Percentiles rank a stretch among this genome's conserved stretches.
Conservation (phyloP, 176 grass and related monocot species). For the Aegilops speltoides region DNA sequence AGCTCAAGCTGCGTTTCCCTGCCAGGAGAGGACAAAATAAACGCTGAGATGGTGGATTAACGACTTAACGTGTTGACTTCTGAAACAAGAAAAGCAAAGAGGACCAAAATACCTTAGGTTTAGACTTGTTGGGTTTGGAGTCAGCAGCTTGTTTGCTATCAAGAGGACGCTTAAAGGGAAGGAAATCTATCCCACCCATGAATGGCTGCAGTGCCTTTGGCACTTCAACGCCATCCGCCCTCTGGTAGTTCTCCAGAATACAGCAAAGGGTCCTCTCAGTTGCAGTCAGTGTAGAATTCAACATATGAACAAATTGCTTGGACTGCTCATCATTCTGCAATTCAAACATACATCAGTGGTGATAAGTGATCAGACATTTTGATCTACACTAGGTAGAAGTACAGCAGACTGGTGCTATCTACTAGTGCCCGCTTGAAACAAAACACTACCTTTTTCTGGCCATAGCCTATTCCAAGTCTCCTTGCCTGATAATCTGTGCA, state of each 20-base stretch:
- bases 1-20: constrained; percentile 48
- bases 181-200: constrained; percentile 70
- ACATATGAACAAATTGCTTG: constrained; percentile 89
- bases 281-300: constrained; percentile 90
- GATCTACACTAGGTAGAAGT: background rate
- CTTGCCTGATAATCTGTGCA: constrained; percentile 95
- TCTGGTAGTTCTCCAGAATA: constrained; percentile 86
- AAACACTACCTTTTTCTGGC: constrained; percentile 81
- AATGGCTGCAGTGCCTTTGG: constrained; percentile 64
- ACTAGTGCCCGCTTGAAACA: background rate
- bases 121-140: constrained; percentile 65
- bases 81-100: background rate
- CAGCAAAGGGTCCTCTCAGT: constrained; percentile 94
- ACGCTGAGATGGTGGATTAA: background rate
- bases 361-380: background rate
- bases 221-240: constrained; percentile 71
- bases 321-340: constrained; percentile 81
- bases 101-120: constrained; percentile 47
- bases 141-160: constrained; percentile 45
- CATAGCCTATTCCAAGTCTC: constrained; percentile 80
- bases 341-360: background rate
- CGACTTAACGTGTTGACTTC: background rate
- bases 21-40: constrained; percentile 1
- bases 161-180: constrained; percentile 67
- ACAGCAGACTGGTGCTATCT: background rate